A percentile compares a stretch with the other conserved stretches of the same genome.
Evolutionary conservation across 78 protist species (phyloP).

Genomic region (Dictyostelium capitatum): DNA sequence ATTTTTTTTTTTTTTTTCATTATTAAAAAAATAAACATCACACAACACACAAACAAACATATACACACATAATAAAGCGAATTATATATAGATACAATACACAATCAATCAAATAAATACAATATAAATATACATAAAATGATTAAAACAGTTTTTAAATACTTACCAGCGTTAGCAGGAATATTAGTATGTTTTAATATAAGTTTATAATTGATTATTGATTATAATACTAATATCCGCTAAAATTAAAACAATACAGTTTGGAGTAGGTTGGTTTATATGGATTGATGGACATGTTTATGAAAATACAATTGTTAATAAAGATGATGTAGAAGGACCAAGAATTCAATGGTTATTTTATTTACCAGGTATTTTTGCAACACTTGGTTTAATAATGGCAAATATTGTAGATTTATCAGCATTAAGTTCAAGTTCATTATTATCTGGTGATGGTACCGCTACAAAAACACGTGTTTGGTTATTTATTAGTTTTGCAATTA

Average conservation of each 20-base stretch:
- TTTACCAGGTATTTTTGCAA: constrained; percentile 75
- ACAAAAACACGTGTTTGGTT: constrained; percentile 57
- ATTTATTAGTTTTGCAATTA: constrained; percentile 74
- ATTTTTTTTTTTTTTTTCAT: background rate
- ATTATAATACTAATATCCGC: background rate
- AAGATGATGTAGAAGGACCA: constrained; percentile 20
- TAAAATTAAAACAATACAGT: background rate
- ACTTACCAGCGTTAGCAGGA: constrained; percentile 34
- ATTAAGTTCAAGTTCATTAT: constrained; percentile 4
- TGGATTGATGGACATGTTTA: constrained; percentile 83
- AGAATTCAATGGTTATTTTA: constrained; percentile 69
- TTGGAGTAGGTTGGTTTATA: constrained; percentile 67
- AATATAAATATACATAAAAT: constrained; percentile 1
- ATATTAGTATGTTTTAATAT: constrained; percentile 2
- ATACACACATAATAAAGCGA: background rate
- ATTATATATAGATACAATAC: too few relatives aligned
- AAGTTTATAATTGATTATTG: background rate
- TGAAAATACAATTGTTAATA: constrained; percentile 32
- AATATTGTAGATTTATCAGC: constrained; percentile 44
- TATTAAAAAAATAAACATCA: background rate
- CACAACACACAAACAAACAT: background rate
- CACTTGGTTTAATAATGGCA: constrained; percentile 62
- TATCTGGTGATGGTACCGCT: constrained; percentile 2
- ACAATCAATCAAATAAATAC: background rate
- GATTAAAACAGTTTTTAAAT: background rate